Base-by-base conservation (phyloP, 495 filamentous ascomycete species). In the Neurospora terricola region DNA sequence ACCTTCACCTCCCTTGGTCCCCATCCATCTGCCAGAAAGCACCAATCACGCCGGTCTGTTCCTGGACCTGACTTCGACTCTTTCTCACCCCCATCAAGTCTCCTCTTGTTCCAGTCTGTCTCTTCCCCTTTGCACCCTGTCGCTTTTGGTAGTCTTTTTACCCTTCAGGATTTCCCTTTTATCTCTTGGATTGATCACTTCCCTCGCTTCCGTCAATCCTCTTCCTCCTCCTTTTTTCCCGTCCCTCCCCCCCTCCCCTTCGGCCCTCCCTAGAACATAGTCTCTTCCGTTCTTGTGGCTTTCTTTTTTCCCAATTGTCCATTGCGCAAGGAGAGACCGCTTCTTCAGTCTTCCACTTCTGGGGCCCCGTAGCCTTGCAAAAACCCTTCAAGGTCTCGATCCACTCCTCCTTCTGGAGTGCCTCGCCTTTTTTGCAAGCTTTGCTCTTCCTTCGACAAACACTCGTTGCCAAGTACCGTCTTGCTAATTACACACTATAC, bases 151-250 rank as follows among this genome's bases (percentile, higher is more conserved):
- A 38, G 71, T 40, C 72, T 59, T 72, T 69, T 72, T 34, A 48
- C 72, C 38, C 71, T 42, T 70, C 71, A 54, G 38, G 30, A n/a
- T 73, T 42, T 70, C 45, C 38, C 38, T 42, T 38, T 70, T 62
- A 43, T 72, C 43, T 71, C 69, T 71, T 66, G 40, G 36, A 38
- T 69, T 70, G 34, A 59, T 70, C 70, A 42, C 72, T 59, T 73
- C 74, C 74, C 62, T 74, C 72, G 70, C 72, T 70, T 73, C 74
- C 78, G n/a, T 73, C 73, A 71, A 72, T 74, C 72, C 71, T 71
- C 69, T 76, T 72, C 70, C 69, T 76, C 76, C 69, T 78, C 74
- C 74, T 72, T 73, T 76, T 77, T 66, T 45, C 72, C 70, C 59
- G 9, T 48, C 45, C 69, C 71, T 37, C 34, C 69, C 66, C 59